phyloP scores from a whole-genome alignment of 495 filamentous ascomycete genomes.

The Aspergillus bertholletiae region DNA sequence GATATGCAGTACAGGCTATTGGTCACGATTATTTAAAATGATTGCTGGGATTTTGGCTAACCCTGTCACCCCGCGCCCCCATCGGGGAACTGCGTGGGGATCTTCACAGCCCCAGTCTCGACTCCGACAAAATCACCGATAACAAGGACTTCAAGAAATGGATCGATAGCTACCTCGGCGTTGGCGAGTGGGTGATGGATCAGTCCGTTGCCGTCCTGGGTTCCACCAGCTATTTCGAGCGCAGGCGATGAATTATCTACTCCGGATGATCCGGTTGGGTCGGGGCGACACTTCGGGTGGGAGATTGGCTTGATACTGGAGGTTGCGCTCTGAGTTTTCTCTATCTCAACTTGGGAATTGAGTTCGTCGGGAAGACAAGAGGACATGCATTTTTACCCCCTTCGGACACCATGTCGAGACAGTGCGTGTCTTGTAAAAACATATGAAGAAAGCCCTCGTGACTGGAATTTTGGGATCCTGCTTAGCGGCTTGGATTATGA shows the following conservation, averaged over 20 bases:
- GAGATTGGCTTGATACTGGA: background rate
- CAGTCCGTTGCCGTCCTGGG: conserved; percentile 89
- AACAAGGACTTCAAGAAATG: conserved; percentile 83
- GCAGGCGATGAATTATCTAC: conserved; percentile 59
- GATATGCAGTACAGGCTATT: background rate
- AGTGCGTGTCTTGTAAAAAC: conserved; percentile 1
- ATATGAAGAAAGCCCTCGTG: background rate
- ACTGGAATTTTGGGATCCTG: background rate
- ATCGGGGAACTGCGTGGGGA: conserved; percentile 29
- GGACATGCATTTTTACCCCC: background rate
- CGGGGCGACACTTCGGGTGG: background rate
- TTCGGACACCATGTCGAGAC: background rate
- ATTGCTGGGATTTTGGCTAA: conserved; percentile 22
- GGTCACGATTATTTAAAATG: background rate
- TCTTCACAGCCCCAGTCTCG: conserved; percentile 70
- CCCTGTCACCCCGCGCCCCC: conserved; percentile 31
- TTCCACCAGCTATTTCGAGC: conserved; percentile 83
- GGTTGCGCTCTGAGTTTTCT: background rate
- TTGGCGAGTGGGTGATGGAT: conserved; percentile 98
- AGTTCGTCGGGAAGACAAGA: background rate
- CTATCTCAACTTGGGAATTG: background rate
- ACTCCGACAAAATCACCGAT: conserved; percentile 79
- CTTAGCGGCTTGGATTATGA: conserved; percentile 4
- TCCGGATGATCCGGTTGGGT: background rate
- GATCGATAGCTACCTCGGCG: conserved; percentile 91